A percentile compares a stretch with the other conserved stretches of the same genome.
phyloP scores from a whole-genome alignment of 495 filamentous ascomycete species.

The Penicillium arizonense region DNA sequence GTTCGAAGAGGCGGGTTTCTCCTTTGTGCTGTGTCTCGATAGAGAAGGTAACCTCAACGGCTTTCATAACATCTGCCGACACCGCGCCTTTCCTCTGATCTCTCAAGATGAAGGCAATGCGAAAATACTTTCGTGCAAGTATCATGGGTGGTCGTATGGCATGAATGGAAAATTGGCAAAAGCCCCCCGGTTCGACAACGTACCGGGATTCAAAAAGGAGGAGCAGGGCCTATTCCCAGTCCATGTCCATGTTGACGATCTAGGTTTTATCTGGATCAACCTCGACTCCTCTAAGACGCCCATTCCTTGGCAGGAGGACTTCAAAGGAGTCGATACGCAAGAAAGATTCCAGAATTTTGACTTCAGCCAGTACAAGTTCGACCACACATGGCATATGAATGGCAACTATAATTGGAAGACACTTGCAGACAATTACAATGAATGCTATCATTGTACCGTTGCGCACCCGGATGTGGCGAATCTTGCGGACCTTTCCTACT shows the following conservation, averaged over 20 bases:
- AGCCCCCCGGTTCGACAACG: slow-evolving; percentile 52
- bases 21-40: slow-evolving; percentile 46
- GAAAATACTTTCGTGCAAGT: slow-evolving; percentile 54
- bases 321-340: slow-evolving; percentile 42
- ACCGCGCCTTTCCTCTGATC: slow-evolving; percentile 55
- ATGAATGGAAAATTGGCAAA: slow-evolving; percentile 57
- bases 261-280: slow-evolving; percentile 54
- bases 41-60: slow-evolving; percentile 46
- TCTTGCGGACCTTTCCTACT: slow-evolving; percentile 40
- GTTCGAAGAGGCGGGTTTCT: slow-evolving; percentile 47
- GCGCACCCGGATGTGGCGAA: slow-evolving; percentile 46
- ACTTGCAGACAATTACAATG: slow-evolving; percentile 53
- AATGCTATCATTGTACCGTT: slow-evolving; percentile 53
- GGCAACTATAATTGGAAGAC: slow-evolving; percentile 55
- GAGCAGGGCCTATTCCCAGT: slow-evolving; percentile 45
- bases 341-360: slow-evolving; percentile 39
- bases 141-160: slow-evolving; percentile 61
- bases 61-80: slow-evolving; percentile 58
- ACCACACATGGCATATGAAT: slow-evolving; percentile 51
- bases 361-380: slow-evolving; percentile 48
- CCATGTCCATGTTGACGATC: slow-evolving; percentile 44
- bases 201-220: slow-evolving; percentile 53
- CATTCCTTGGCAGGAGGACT: slow-evolving; percentile 47
- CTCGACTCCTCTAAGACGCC: slow-evolving; percentile 41
- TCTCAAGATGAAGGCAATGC: slow-evolving; percentile 43